Evolutionary conservation across 192 early-diverging fungal species (phyloP), one percentile per base, ranked within the genome.

Genomic region (Backusella parvicylindrica): DNA sequence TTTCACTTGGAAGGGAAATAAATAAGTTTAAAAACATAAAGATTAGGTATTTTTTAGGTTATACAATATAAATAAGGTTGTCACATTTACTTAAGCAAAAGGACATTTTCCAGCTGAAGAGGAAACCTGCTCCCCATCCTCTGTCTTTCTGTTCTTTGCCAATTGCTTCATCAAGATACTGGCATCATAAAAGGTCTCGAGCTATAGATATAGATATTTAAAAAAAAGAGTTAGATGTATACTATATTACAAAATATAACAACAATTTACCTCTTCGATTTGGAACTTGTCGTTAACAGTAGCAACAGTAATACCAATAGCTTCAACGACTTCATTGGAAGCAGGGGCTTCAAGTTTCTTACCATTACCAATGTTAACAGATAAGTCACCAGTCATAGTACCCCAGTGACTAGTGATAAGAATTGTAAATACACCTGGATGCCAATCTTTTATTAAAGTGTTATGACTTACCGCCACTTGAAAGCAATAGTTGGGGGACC

Each of bases 401-500:
- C 83, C 83, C 83, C 83, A 84, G 28, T 84, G 83, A 31, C 72
- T 71, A 56, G 15, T 43, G 36, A 8, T 37, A 73, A 41, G 32
- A 6, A 31, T 47, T n/a, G 16, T 31, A 23, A 72, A 49, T 49
- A 69, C 6, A 36, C 3, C 6, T 43, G 65, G 41, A 15, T 28
- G 11, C 3, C n/a, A 41, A 23, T 35, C 21, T 36, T 36, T 32
- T 33, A 15, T 31, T 36, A 33, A n/a, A 16, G 6, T 38, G 28
- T 16, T 9, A 35, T 30, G 33, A 38, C 53, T 64, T 71, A 76
- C 75, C 82, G 82, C 83, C 83, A 84, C 53, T 84, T 84, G 77
- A 84, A 84, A 40, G 77, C 83, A 72, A 84, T 80, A 38, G 70
- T 76, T 67, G 83, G 83, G n/a, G 83, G 83, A 3, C 83, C 83